Percentiles rank a stretch among this genome's conserved stretches.
Evolutionary conservation across 768 basidiomycete genomes (phyloP).

Genomic region (Psilocybe cubensis): DNA sequence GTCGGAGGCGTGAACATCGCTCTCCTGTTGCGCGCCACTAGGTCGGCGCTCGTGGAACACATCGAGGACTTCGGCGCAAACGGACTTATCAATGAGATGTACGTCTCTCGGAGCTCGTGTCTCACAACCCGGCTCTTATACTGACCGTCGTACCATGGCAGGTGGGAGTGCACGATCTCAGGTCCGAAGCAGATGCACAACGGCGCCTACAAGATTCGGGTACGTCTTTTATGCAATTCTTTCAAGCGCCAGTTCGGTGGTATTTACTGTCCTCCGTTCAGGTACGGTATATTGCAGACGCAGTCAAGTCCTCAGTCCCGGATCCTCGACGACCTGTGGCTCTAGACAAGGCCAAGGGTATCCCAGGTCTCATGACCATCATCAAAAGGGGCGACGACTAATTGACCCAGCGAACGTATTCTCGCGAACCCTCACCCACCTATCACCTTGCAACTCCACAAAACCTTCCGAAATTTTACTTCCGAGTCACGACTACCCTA

Average conservation of each 20-base stretch:
- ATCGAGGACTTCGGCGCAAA: slow-evolving; percentile 56
- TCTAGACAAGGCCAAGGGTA: slow-evolving; percentile 58
- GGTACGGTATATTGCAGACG: slow-evolving; percentile 67
- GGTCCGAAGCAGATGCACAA: slow-evolving; percentile 51
- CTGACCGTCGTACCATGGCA: slow-evolving; percentile 30
- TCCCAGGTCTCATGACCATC: slow-evolving; percentile 81
- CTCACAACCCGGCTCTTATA: slow-evolving; percentile 2
- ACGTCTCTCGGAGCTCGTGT: slow-evolving; percentile 31
- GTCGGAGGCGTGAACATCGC: slow-evolving; percentile 62
- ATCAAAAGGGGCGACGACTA: slow-evolving; percentile 42
- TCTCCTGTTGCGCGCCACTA: slow-evolving; percentile 59
- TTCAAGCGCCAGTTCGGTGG: not conserved
- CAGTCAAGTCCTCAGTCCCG: slow-evolving; percentile 50
- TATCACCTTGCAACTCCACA: not conserved
- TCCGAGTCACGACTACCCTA: too few species aligned
- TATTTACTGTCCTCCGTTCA: slow-evolving; percentile 25
- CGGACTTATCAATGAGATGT: slow-evolving; percentile 73
- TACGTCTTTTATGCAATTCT: slow-evolving; percentile 32
- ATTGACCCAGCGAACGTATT: not conserved
- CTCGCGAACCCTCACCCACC: not conserved
- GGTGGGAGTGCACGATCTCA: slow-evolving; percentile 68
- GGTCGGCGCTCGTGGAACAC: slow-evolving; percentile 51
- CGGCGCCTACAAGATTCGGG: slow-evolving; percentile 63
- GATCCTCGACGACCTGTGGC: slow-evolving; percentile 70
- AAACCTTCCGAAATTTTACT: too few species aligned